phyloP scores from a whole-genome alignment of 1,284 basidiomycete genomes.

The Microstroma glucosiphilum region DNA sequence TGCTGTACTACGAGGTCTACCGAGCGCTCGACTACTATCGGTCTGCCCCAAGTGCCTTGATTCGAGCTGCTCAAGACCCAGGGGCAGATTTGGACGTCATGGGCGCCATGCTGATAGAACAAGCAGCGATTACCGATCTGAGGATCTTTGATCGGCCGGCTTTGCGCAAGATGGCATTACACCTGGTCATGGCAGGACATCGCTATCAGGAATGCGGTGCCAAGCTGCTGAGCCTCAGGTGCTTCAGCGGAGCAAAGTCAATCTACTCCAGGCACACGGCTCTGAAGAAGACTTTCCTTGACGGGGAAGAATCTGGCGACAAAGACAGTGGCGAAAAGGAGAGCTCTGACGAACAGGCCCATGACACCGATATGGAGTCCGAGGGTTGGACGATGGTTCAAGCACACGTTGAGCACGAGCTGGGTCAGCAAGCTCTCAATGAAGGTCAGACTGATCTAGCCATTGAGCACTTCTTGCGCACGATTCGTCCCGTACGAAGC shows the following conservation, averaged over 20 bases:
- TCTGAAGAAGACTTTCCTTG: neutral
- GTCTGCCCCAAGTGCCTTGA: slow-evolving; percentile 27
- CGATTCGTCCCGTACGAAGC: slow-evolving; percentile 18
- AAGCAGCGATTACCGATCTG: slow-evolving; percentile 54
- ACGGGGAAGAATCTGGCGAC: neutral
- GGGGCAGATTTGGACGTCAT: slow-evolving; percentile 54
- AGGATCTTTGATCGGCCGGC: slow-evolving; percentile 41
- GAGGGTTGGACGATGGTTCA: slow-evolving; percentile 53
- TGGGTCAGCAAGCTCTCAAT: slow-evolving; percentile 57
- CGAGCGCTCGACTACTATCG: slow-evolving; percentile 21
- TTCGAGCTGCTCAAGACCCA: slow-evolving; percentile 24
- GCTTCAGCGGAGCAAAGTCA: slow-evolving; percentile 27
- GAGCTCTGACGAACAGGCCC: neutral
- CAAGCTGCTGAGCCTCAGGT: slow-evolving; percentile 31
- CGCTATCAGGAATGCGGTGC: slow-evolving; percentile 58
- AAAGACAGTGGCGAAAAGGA: slow-evolving; percentile 48
- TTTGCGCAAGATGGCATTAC: slow-evolving; percentile 53
- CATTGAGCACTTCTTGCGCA: slow-evolving; percentile 52
- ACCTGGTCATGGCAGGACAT: slow-evolving; percentile 55
- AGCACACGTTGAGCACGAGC: slow-evolving; percentile 55
- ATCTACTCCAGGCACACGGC: slow-evolving; percentile 18
- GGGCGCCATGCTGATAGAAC: slow-evolving; percentile 56
- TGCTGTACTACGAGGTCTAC: slow-evolving; percentile 43
- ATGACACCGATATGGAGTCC: slow-evolving; percentile 2
- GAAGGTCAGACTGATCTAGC: slow-evolving; percentile 54